A percentile compares a stretch with the other conserved stretches of the same genome.
These are phyloP conservation scores for Solidago caesia DNA, from an alignment of 129 eudicot species.

Conservation along the genomic window DNA sequence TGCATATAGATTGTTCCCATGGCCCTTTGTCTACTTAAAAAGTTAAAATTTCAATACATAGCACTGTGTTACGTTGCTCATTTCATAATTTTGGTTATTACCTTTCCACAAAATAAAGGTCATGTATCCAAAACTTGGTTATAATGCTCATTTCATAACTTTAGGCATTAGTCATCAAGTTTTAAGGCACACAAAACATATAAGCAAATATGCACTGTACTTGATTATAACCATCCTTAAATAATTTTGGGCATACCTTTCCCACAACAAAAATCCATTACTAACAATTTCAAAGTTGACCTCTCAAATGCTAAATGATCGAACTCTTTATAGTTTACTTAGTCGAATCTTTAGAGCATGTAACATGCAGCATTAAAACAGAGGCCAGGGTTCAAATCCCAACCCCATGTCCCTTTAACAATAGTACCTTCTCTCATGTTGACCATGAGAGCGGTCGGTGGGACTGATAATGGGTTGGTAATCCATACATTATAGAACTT, in stretches of 20 bases:
- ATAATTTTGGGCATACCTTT: background rate
- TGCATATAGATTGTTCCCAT: too few species aligned
- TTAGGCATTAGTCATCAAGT: background rate
- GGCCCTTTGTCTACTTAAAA: too few species aligned
- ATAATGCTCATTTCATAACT: background rate
- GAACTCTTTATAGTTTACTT: background rate
- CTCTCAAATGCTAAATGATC: background rate
- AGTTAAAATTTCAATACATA: too few species aligned
- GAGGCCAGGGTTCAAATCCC: too few species aligned
- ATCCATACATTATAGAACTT: too few species aligned
- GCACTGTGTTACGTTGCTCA: background rate
- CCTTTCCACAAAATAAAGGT: background rate
- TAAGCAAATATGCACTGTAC: background rate
- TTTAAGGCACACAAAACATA: background rate
- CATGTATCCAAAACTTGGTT: background rate
- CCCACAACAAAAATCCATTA: background rate
- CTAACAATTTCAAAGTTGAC: constrained; percentile 1
- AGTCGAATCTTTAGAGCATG: background rate
- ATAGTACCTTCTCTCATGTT: too few species aligned
- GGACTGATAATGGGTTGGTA: too few species aligned
- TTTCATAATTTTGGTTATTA: background rate
- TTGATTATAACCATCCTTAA: background rate
- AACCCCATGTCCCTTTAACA: too few species aligned
- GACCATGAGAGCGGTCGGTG: too few species aligned
- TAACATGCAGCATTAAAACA: background rate